Conservation (phyloP, 1,284 basidiomycete species). For the Pseudomicrostroma phylloplanum region DNA sequence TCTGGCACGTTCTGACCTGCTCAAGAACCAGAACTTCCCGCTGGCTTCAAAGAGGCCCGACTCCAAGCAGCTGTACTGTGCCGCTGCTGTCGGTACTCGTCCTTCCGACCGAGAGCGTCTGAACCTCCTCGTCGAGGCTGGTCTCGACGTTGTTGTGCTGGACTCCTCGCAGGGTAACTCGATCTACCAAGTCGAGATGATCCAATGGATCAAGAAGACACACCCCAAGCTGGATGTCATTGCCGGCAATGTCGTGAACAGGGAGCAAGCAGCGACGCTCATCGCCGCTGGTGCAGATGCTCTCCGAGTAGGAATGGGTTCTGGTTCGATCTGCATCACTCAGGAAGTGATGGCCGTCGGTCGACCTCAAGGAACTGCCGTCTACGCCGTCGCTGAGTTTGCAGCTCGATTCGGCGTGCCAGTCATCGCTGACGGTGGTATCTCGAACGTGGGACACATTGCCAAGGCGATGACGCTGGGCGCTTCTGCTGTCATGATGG, state of each 20-base stretch:
- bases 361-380: conserved; percentile 92
- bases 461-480: conserved; percentile 93
- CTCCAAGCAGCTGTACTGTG: conserved; percentile 93
- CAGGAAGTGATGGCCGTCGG: conserved; percentile 99
- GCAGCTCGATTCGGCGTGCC: conserved; percentile 88
- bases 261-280: conserved; percentile 89
- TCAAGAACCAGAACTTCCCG: conserved; percentile 97
- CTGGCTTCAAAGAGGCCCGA: conserved; percentile 85
- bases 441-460: conserved; percentile 92
- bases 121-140: conserved; percentile 78
- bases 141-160: conserved; percentile 87
- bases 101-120: conserved; percentile 82
- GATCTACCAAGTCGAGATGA: conserved; percentile 87
- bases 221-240: conserved; percentile 73
- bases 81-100: conserved; percentile 93
- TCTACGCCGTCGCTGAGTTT: conserved; percentile 90
- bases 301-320: conserved; percentile 93
- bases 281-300: conserved; percentile 92
- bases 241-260: conserved; percentile 94
- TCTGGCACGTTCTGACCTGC: conserved; percentile 73
- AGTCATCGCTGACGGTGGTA: conserved; percentile 95
- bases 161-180: conserved; percentile 98
- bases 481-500: conserved; percentile 98
- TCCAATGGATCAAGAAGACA: conserved; percentile 83
- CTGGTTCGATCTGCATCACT: conserved; percentile 97